Evolutionary conservation across 371 early-diverging fungal genomes (phyloP), one percentile per base, ranked within the genome.

Genomic region (Mucor piriformis): DNA sequence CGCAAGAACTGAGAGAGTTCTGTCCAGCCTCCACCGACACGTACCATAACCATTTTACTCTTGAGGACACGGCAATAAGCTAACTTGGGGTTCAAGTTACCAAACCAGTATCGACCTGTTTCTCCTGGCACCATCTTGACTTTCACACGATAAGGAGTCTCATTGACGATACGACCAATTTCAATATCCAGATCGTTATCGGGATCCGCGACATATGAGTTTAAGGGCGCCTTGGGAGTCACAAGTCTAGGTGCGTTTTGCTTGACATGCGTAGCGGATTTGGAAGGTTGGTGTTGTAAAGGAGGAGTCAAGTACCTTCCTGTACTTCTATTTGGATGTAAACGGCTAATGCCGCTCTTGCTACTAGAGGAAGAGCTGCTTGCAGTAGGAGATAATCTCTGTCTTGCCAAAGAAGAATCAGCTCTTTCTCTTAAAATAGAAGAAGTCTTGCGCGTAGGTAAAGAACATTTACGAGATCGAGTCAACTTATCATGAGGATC

Each of bases 21-120:
- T 13, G 76, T 76, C 91, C 91, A 91, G 6, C 79, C 91, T 54
- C 91, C 91, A 21, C 91, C 91, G 2, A 91, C 87, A 42, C 91
- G 81, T 37, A 91, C 89, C 88, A 91, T 88, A 20, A 91, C 89
- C 77, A 84, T 83, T 12, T 82, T 78, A 54, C 83, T 83, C 47
- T 82, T 74, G 40, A 91, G 66, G 10, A 89, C 79, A 25, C 89
- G 85, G 61, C 91, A 91, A 61, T 84, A 88, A 43, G 87, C 87
- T n/a, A 88, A 61, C 56, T 88, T 87, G 15, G 87, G 86, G 55
- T 88, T 83, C 25, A 73, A 61, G 40, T 91, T 87, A 43, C 89
- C 89, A 74, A 89, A 88, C 83, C 87, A 82, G 54, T 91, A 89
- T 15, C 86, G 72, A 15, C 88, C 89, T 3, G 75, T 79, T 59